Evolutionary conservation across 2,329 filamentous ascomycete species (phyloP), one percentile per base, ranked within the genome.

Genomic region (Pseudogymnoascus sp.): DNA sequence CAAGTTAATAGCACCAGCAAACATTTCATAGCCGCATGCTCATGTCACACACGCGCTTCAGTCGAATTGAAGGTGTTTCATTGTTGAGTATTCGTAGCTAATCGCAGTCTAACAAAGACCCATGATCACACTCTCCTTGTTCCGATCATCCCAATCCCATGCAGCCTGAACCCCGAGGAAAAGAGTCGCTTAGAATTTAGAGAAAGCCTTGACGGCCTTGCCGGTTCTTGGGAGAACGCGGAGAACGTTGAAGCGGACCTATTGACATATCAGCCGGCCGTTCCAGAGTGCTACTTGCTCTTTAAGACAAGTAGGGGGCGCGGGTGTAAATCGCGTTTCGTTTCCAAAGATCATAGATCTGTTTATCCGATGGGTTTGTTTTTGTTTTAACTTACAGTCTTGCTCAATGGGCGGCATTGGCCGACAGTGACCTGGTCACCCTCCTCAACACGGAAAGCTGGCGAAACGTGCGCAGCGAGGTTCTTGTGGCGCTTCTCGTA

Each of bases 401-500:
- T 99, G 90, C 88, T 92, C 75, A 99, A 86, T 75, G 94, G 94
- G 80, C 94, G 86, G 90, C 94, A 99, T 85, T 99, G 94, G 82
- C 94, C 94, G 80, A 99, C 93, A 73, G 93, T 96, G 74, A 99
- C 95, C 83, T 93, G 89, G 82, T 99, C 94, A 87, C 94, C 95
- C 78, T 97, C 93, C 84, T 96, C 90, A 74, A 97, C 92, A 96
- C 94, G 94, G 91, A 99, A 99, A 80, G 93, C 93, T 74, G 94
- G 94, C 69, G 92, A 97, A 75, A 97, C 93, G 87, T 99, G 94
- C 71, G 93, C 94, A 75, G 94, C 91, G 70, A 99, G 86, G 88
- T 99, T 99, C 89, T 97, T 97, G 90, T 99, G 94, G 80, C 94
- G 87, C 89, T 97, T 97, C 91, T 99, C 95, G 82, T 99, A 99